A percentile compares a stretch with the other conserved stretches of the same genome.
Evolutionary conservation across 1,139 yeast species (phyloP).

Genomic region (Kodamaea sp.): DNA sequence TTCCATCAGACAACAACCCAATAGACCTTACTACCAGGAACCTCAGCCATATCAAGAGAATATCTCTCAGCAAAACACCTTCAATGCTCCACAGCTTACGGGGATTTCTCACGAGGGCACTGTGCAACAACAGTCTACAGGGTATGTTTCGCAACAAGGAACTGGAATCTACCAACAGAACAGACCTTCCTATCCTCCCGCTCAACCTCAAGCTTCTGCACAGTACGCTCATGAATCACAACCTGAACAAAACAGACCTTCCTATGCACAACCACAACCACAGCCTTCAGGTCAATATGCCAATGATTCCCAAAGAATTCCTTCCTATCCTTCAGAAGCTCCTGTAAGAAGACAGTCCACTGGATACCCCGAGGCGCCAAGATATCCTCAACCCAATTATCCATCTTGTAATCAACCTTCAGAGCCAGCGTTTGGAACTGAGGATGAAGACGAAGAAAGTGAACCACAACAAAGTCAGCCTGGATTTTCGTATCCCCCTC

Average conservation of each 20-base stretch:
- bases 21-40: background rate
- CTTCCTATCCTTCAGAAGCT: background rate
- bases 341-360: slow-evolving; percentile 1
- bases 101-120: background rate
- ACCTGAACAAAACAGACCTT: too few species aligned
- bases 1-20: slow-evolving; percentile 11
- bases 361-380: slow-evolving; percentile 3
- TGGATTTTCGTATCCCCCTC: slow-evolving; percentile 5
- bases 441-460: slow-evolving; percentile 7
- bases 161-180: slow-evolving; percentile 6
- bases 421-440: slow-evolving; percentile 12
- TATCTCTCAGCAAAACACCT: slow-evolving; percentile 1
- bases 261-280: too few species aligned
- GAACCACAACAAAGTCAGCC: background rate
- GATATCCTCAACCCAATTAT: background rate
- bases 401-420: slow-evolving; percentile 12
- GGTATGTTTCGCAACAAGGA: slow-evolving; percentile 9
- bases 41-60: background rate
- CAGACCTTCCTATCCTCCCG: too few species aligned
- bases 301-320: slow-evolving; percentile 1
- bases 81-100: background rate
- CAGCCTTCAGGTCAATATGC: slow-evolving; percentile 1
- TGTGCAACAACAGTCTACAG: background rate
- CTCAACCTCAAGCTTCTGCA: too few species aligned
- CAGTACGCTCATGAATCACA: too few species aligned